Evolutionary conservation across 257 asterid species (phyloP).

Genomic region (Solanum dulcamara): DNA sequence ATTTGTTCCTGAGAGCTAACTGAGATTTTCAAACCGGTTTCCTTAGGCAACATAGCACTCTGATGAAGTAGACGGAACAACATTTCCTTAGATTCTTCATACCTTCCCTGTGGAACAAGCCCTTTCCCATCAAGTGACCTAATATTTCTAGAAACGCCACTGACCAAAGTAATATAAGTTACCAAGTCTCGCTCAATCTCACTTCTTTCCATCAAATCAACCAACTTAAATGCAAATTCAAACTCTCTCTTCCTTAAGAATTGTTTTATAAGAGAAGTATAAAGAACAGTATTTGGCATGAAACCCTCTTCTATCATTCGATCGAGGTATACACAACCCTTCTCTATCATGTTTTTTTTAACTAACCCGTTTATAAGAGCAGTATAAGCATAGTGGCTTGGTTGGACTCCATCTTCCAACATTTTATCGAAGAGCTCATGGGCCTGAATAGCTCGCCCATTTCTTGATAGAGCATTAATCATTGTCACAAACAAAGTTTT

Average conservation of each 20-base stretch:
- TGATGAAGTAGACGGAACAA: slow-evolving; percentile 28
- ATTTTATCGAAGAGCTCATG: slow-evolving; percentile 28
- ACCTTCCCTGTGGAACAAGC: slow-evolving; percentile 11
- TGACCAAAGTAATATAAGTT: slow-evolving; percentile 31
- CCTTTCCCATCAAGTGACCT: slow-evolving; percentile 15
- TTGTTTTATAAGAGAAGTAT: slow-evolving; percentile 48
- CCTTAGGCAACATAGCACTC: slow-evolving; percentile 6
- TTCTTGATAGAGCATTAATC: slow-evolving; percentile 48
- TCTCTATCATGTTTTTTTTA: slow-evolving; percentile 43
- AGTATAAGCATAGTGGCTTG: slow-evolving; percentile 40
- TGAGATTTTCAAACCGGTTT: slow-evolving; percentile 6
- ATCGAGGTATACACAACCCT: slow-evolving; percentile 36
- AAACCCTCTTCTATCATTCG: slow-evolving; percentile 53
- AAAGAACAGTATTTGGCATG: slow-evolving; percentile 40
- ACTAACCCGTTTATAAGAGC: slow-evolving; percentile 47
- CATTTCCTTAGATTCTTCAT: slow-evolving; percentile 22
- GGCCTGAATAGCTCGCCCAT: slow-evolving; percentile 37
- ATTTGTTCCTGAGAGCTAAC: slow-evolving; percentile 21
- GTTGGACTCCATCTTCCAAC: slow-evolving; percentile 26
- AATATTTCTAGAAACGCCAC: slow-evolving; percentile 43
- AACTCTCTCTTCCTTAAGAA: slow-evolving; percentile 41
- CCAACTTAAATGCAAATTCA: slow-evolving; percentile 36
- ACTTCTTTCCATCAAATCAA: slow-evolving; percentile 46
- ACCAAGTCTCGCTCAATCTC: slow-evolving; percentile 30
- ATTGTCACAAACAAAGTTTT: slow-evolving; percentile 34